A percentile compares a stretch with the other conserved stretches of the same genome.
Evolutionary conservation across 345 rosid species (phyloP).

Genomic region (Microcos paniculata): DNA sequence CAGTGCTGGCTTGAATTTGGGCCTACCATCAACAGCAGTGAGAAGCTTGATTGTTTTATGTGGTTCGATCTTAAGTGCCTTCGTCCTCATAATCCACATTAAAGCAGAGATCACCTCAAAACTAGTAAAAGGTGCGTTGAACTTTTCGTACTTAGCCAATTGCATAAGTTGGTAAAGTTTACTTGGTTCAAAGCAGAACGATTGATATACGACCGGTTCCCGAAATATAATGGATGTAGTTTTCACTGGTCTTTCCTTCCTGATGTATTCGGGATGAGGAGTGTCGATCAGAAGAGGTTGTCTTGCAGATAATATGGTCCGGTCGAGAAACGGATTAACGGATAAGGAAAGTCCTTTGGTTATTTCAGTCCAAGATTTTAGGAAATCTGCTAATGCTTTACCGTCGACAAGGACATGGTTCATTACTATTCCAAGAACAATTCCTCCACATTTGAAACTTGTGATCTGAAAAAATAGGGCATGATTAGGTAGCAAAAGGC

Average conservation of each 20-base stretch:
- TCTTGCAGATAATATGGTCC: constrained; percentile 48
- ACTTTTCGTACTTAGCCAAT: constrained; percentile 48
- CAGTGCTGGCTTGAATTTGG: constrained; percentile 61
- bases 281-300: constrained; percentile 49
- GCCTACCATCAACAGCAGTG: constrained; percentile 74
- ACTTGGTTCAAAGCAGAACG: constrained; percentile 72
- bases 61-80: constrained; percentile 53
- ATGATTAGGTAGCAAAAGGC: no score
- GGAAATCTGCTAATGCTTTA: constrained; percentile 67
- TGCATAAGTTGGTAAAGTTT: constrained; percentile 56
- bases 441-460: constrained; percentile 68
- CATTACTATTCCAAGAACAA: constrained; percentile 65
- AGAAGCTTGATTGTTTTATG: constrained; percentile 70
- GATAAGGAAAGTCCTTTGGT: constrained; percentile 62
- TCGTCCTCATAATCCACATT: constrained; percentile 74
- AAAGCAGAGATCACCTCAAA: constrained; percentile 79
- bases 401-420: constrained; percentile 74
- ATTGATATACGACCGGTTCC: constrained; percentile 47
- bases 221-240: constrained; percentile 18
- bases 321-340: constrained; percentile 52
- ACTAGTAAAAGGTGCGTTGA: constrained; percentile 45
- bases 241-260: no score
- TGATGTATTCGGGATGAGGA: constrained; percentile 51
- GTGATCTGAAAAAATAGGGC: constrained; percentile 46
- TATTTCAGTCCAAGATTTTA: constrained; percentile 69